Base-by-base conservation (phyloP, 1,139 yeast genomes). In the Scheffersomyces titani region DNA sequence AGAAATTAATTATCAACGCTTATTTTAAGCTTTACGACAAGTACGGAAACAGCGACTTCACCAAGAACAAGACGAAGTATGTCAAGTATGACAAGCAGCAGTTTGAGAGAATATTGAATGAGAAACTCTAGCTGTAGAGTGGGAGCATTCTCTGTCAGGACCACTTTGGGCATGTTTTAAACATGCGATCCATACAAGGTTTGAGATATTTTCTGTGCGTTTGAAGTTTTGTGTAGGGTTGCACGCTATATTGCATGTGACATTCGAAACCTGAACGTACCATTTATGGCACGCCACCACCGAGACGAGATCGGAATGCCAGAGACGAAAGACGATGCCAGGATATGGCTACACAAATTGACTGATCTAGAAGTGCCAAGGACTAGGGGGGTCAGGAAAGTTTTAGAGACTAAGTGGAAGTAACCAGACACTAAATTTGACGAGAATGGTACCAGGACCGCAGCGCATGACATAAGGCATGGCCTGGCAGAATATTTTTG, bases 1-100 rank as follows among this genome's bases (percentile, higher is more conserved):
- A 77, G 57, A 81, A 88, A 54, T 83, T 92, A 65, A 87, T 93
- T 54, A 80, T 87, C 62, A 97, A 97, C 49, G 85, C 96, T 54
- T 93, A 93, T 72, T 87, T 88, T 67, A 87, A 94, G 68, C 88
- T 92, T 69, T 88, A 91, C 71, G 93, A 89, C 66, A 88, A 87
- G 69, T 88, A 90, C 66, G 83, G 84, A 7, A 78, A 75, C 52
- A 86, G 88, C n/a, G 92, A 87, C 59, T 88, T 89, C 64, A 82
- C 93, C 19, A 90, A 90, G 70, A 87, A 89, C 67, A 81, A 83
- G 55, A 77, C 82, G 52, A 91, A 90, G 77, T 90, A 91, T 68
- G 84, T 90, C 70, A 89, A 88, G 73, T 90, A 86, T 67, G 89
- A 84, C 68, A 87, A 86, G 67, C 71, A 74, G 52, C 83, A 81